Base-by-base conservation (phyloP, 2,329 filamentous ascomycete species). In the Monilinia vaccinii-corymbosi region DNA sequence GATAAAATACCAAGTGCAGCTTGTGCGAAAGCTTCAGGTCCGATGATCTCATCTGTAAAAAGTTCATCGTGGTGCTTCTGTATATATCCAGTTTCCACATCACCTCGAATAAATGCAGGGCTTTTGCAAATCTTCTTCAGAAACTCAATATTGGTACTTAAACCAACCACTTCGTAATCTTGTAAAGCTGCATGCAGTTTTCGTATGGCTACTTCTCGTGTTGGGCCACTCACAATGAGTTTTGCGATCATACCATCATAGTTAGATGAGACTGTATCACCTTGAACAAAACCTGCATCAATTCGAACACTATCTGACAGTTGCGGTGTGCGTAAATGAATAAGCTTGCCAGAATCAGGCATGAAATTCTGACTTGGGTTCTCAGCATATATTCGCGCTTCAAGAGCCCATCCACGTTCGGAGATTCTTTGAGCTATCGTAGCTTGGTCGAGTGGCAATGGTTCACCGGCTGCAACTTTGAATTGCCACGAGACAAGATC, bases 231-330 rank as follows among this genome's bases (percentile, higher is more conserved):
- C 7, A 97, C 91, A 67, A 99, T 99, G 56, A 99, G 82, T 76
- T 99, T 99, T 48, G 94, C 90, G 66, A 99, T 96, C 94, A 99
- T 99, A 32, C 94, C 94, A 68, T 99, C 94, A 73, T 99, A 99
- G 58, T 94, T 89, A 61, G 93, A 90, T 0, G 92, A 95, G 3
- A 99, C 89, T 64, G 91, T 90, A 71, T 96, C 93, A 31, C 94
- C 94, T 66, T 91, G 81, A 32, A 92, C 83, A 72, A 97, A 97
- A 1, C 94, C 94, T 49, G 92, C 91, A 70, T 99, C 94, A 65
- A 99, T 91, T 45, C 94, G 86, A 36, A 97, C 82, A 64, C 91
- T 88, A 0, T 87, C 80, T 42, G 84, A 81, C 7, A 81, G 76
- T 52, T 77, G 73, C 0, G 93, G 92, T 1, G 89, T 91, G 38